phyloP scores from a whole-genome alignment of 1,284 basidiomycete species.

The Cutaneotrichosporon cutaneum region DNA sequence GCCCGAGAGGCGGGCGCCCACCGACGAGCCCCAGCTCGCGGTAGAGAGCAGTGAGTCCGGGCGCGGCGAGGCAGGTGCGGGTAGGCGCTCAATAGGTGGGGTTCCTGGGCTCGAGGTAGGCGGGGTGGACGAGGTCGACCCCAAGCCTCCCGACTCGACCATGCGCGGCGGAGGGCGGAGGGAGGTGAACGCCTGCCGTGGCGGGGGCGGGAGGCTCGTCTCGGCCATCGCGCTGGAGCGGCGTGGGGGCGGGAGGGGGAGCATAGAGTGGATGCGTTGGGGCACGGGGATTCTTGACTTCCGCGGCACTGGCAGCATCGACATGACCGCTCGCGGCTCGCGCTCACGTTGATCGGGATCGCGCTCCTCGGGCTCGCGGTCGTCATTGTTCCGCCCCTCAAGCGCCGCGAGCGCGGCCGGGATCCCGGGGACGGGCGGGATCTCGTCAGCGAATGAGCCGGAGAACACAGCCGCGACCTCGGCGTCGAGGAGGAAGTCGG shows the following conservation, averaged over 20 bases:
- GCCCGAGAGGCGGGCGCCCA: neutral
- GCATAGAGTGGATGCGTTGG: neutral
- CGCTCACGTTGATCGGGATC: neutral
- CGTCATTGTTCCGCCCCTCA: neutral
- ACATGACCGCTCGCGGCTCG: neutral
- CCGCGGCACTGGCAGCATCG: neutral
- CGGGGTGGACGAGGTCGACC: neutral
- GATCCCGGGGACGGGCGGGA: neutral
- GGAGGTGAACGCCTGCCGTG: neutral
- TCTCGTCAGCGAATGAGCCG: neutral
- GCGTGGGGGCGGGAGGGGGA: neutral
- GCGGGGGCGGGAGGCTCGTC: neutral
- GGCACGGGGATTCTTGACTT: neutral
- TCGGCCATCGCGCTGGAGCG: neutral
- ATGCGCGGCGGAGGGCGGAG: neutral
- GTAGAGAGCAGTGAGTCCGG: conserved; percentile 6
- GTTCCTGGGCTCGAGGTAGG: neutral
- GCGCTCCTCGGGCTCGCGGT: no score
- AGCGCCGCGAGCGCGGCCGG: neutral
- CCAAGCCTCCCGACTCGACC: neutral
- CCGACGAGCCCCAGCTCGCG: conserved; percentile 6
- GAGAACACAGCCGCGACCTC: conserved; percentile 10
- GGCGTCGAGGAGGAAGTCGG: conserved; percentile 9
- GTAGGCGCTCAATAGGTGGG: neutral
- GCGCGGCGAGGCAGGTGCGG: neutral